A percentile compares a stretch with the other conserved stretches of the same genome.
phyloP scores from a whole-genome alignment of 208 protist species.

The Trypanosomatidae sp. region DNA sequence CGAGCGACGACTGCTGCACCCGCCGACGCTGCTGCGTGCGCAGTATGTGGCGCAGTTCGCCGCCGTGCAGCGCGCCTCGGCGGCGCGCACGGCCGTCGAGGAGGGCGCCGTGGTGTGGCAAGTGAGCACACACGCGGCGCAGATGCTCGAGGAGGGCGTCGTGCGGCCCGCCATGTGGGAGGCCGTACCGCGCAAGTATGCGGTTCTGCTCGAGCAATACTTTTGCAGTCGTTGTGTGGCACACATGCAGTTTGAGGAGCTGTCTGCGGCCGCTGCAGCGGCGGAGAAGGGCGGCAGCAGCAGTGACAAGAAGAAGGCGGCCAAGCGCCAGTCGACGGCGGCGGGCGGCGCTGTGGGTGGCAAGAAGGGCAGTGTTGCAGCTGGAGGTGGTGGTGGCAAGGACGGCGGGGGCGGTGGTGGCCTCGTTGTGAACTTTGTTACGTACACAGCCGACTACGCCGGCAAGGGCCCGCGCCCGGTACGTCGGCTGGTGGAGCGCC shows the following conservation, averaged over 20 bases:
- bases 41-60: constrained; percentile 72
- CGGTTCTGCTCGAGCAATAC: constrained; percentile 39
- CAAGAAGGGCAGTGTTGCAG: background rate
- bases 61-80: constrained; percentile 33
- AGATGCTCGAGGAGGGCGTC: constrained; percentile 65
- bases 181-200: constrained; percentile 42
- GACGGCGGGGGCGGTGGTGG: background rate
- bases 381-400: background rate
- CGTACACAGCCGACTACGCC: constrained; percentile 51
- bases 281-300: too few species aligned
- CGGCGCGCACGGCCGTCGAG: constrained; percentile 52
- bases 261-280: too few species aligned
- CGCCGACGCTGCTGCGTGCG: constrained; percentile 49
- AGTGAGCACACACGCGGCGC: constrained; percentile 41
- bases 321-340: constrained; percentile 28
- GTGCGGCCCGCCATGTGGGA: constrained; percentile 74
- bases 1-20: constrained; percentile 45
- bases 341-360: constrained; percentile 12
- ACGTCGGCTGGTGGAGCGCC: constrained; percentile 36
- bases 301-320: too few species aligned
- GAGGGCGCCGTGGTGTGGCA: constrained; percentile 70
- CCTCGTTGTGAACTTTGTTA: constrained; percentile 26
- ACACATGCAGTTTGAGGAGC: too few species aligned
- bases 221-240: constrained; percentile 56
- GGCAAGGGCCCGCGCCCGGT: constrained; percentile 67